Evolutionary conservation across 1,284 basidiomycete species (phyloP).

Genomic region (Leccinum ponderosum): DNA sequence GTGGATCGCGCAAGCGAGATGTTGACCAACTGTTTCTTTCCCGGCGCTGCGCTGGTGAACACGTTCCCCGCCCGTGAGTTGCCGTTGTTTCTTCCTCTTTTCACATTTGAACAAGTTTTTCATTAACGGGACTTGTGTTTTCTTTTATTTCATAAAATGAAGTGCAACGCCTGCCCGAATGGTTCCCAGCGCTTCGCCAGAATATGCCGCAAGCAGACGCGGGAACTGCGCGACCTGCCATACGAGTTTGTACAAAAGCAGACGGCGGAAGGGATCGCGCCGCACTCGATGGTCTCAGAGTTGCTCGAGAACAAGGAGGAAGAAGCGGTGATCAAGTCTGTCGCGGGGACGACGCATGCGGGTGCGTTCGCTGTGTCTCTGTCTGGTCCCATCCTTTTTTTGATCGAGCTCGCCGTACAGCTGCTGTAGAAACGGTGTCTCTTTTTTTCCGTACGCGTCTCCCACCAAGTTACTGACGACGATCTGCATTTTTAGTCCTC

Average conservation of each 20-base stretch:
- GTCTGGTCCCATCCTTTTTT: neutral
- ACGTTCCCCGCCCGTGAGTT: slow-evolving; percentile 29
- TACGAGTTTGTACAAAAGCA: slow-evolving; percentile 26
- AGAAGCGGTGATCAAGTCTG: slow-evolving; percentile 28
- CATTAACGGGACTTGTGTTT: neutral
- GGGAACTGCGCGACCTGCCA: slow-evolving; percentile 25
- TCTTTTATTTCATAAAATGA: neutral
- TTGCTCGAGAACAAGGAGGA: slow-evolving; percentile 25
- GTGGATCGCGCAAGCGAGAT: slow-evolving; percentile 32
- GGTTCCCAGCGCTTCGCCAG: slow-evolving; percentile 31
- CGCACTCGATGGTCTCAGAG: slow-evolving; percentile 21
- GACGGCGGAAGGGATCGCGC: slow-evolving; percentile 20
- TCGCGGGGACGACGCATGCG: slow-evolving; percentile 25
- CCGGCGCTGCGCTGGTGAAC: slow-evolving; percentile 28
- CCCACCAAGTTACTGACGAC: neutral
- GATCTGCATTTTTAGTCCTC: slow-evolving; percentile 15
- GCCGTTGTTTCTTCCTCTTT: neutral
- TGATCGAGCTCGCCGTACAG: slow-evolving; percentile 2
- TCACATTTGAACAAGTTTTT: too few species aligned
- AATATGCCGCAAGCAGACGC: slow-evolving; percentile 20
- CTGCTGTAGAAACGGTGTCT: slow-evolving; percentile 16
- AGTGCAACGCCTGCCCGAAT: slow-evolving; percentile 30
- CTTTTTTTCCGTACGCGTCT: neutral
- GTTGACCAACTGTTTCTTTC: slow-evolving; percentile 27
- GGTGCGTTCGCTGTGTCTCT: neutral